phyloP scores from a whole-genome alignment of 805 yeast genomes.

The Candida morakotiae region DNA sequence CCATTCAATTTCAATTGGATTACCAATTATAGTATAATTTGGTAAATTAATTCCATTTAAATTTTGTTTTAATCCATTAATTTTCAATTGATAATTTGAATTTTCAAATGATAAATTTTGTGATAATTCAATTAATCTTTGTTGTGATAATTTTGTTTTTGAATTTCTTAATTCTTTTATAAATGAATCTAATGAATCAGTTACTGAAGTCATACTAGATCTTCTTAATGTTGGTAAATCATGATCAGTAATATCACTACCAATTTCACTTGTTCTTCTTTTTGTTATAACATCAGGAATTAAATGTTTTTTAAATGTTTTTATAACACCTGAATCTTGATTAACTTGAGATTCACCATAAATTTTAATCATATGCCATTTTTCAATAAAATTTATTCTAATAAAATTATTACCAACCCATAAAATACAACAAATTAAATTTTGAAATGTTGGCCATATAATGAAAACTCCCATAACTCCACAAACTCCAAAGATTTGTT shows the following conservation, averaged over 20 bases:
- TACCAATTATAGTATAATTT: conserved; percentile 38
- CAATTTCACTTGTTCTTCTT: conserved; percentile 20
- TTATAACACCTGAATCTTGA: conserved; percentile 49
- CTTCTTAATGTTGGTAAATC: conserved; percentile 17
- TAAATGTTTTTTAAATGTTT: conserved; percentile 39
- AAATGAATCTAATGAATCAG: conserved; percentile 45
- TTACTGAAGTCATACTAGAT: conserved; percentile 33
- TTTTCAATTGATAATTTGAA: conserved; percentile 26
- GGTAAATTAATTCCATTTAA: conserved; percentile 1
- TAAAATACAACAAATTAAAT: conserved; percentile 45
- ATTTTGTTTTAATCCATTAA: conserved; percentile 18
- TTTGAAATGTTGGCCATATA: conserved; percentile 48
- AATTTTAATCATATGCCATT: conserved; percentile 70
- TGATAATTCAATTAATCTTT: conserved; percentile 35
- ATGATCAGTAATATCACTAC: neutral
- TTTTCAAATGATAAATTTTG: conserved; percentile 36
- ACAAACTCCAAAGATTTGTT: conserved; percentile 70
- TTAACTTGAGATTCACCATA: conserved; percentile 63
- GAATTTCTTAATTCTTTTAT: conserved; percentile 37
- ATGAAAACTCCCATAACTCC: conserved; percentile 77
- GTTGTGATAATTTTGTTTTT: conserved; percentile 26
- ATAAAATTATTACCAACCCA: conserved; percentile 67
- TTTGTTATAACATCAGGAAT: conserved; percentile 36
- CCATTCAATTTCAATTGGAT: conserved; percentile 54
- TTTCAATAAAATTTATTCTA: conserved; percentile 71